Percentiles rank a stretch among this genome's conserved stretches.
Evolutionary conservation across 306 rosid species (phyloP).

Genomic region (Cicer yamashitae): DNA sequence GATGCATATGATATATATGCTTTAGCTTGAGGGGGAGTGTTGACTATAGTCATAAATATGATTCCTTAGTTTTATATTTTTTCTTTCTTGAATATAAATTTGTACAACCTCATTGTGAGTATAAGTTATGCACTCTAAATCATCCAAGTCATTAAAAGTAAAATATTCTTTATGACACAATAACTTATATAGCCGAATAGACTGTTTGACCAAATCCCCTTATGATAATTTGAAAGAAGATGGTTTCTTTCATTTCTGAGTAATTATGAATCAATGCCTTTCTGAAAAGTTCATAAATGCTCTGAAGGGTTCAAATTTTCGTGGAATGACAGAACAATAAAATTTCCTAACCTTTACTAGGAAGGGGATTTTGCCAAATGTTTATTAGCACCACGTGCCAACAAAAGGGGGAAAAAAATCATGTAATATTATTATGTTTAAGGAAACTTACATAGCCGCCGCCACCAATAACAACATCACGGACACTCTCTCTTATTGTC

Average conservation of each 20-base stretch:
- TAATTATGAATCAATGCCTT: constrained; percentile 22
- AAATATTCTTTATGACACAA: constrained; percentile 11
- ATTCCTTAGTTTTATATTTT: too few relatives aligned
- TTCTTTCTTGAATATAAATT: too few relatives aligned
- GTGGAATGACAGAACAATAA: constrained; percentile 34
- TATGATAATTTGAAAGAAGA: constrained; percentile 24
- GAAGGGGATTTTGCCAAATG: neutral
- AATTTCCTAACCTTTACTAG: constrained; percentile 23
- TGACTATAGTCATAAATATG: too few relatives aligned
- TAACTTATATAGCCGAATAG: constrained; percentile 2
- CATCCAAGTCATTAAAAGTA: neutral
- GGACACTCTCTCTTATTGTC: constrained; percentile 94
- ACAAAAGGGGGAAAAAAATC: constrained; percentile 13
- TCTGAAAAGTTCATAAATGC: constrained; percentile 26
- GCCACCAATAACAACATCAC: constrained; percentile 91
- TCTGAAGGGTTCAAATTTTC: constrained; percentile 17
- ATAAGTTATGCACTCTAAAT: too few relatives aligned
- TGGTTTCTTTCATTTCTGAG: constrained; percentile 15
- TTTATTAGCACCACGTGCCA: constrained; percentile 41
- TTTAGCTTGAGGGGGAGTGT: too few relatives aligned
- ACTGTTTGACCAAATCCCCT: constrained; percentile 27
- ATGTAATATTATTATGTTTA: neutral
- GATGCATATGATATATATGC: too few relatives aligned
- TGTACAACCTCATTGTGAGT: too few relatives aligned
- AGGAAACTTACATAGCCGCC: constrained; percentile 86